Evolutionary conservation across 1,284 basidiomycete genomes (phyloP).

Genomic region (Moesziomyces globuligerus): DNA sequence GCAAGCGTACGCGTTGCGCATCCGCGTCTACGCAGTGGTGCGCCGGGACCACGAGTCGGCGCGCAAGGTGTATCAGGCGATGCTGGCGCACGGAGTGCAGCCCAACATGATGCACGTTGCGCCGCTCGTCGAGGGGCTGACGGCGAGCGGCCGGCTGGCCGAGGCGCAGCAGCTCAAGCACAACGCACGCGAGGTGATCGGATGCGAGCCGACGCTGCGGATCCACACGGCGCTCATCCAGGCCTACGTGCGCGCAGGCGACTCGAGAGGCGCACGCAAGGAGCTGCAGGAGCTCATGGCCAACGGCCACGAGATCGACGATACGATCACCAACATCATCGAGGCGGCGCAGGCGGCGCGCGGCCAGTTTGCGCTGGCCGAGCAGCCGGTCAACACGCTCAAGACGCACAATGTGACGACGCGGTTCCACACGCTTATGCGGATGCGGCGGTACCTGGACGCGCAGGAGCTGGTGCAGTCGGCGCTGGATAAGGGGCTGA

Average conservation of each 20-base stretch:
- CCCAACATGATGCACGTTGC: conserved; percentile 50
- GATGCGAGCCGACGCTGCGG: conserved; percentile 30
- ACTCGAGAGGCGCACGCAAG: conserved; percentile 11
- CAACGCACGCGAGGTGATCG: conserved; percentile 25
- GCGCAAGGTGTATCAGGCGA: conserved; percentile 37
- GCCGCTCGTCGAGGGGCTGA: conserved; percentile 45
- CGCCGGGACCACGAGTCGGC: conserved; percentile 41
- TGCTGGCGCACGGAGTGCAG: conserved; percentile 36
- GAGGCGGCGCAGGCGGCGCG: conserved; percentile 28
- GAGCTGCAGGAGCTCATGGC: conserved; percentile 29
- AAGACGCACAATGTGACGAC: conserved; percentile 33
- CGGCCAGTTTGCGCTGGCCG: conserved; percentile 14
- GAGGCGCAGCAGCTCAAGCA: conserved; percentile 42
- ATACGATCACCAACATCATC: conserved; percentile 37
- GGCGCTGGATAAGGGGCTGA: conserved; percentile 26
- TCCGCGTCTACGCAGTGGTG: conserved; percentile 48
- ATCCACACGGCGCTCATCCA: conserved; percentile 48
- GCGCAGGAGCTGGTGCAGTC: conserved; percentile 38
- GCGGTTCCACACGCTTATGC: conserved; percentile 33
- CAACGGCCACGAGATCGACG: conserved; percentile 35
- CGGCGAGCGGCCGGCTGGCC: conserved; percentile 18
- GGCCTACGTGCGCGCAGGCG: conserved; percentile 23
- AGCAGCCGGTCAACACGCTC: conserved; percentile 9
- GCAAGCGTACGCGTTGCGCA: conserved; percentile 42
- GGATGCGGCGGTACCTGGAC: conserved; percentile 18